Base-by-base conservation (phyloP, 345 rosid genomes). In the Acer yangbiense region DNA sequence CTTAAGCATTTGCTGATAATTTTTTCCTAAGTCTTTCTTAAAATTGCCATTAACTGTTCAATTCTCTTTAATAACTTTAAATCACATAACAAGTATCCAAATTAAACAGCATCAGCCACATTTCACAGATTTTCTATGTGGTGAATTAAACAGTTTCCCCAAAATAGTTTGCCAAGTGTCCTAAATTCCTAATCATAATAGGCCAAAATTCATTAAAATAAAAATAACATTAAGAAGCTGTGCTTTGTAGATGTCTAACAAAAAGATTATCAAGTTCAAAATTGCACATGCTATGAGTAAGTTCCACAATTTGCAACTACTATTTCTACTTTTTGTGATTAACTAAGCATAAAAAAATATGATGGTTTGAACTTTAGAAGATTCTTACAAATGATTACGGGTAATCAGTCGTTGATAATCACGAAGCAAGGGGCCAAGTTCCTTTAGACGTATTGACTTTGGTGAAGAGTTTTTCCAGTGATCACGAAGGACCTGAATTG, bases 331-430 rank as follows among this genome's bases (percentile, higher is more conserved):
- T 52, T 69, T 64, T 52, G 66, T 5, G 23, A 74, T 29, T 65
- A 27, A 58, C n/a, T 54, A 25, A 20, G 17, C 18, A 44, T 39
- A 65, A 41, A 71, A 71, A 29, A 14, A 13, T 65, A 2, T 27
- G 9, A 27, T 12, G 6, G 10, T 66, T 17, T 50, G 65, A 27
- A 50, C 65, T 1, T 10, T 1, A 75, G 35, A 61, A 3, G 43
- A 74, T 62, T 6, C 99, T 92, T 88, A 96, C 99, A 76, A 35
- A 77, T 82, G 76, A 72, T 77, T 83, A 58, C 81, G 84, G 32
- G 89, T 66, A 74, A 94, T 77, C 73, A 96, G 78, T 61, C 95
- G 90, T 70, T 92, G 98, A 81, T 96, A 94, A 83, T 96, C 99
- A 77, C 90, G 93, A 75, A 94, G 91, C 82, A 96, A 88, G 54